Percentiles rank a stretch among this genome's conserved stretches.
Evolutionary conservation across 2,329 filamentous ascomycete species (phyloP).

Genomic region (Zarea fungicola): DNA sequence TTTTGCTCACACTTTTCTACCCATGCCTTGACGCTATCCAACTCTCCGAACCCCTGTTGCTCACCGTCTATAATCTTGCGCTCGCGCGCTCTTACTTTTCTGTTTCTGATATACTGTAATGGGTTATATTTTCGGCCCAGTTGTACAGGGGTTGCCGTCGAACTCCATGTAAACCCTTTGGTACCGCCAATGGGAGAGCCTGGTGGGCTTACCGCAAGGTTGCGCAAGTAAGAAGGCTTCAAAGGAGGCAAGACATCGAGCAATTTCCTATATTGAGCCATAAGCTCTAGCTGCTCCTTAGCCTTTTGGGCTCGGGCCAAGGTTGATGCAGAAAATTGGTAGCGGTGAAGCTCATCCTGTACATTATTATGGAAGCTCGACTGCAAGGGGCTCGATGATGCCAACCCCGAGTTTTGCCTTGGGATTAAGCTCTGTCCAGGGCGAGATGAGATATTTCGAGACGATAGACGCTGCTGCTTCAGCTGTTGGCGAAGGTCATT

Average conservation of each 20-base stretch:
- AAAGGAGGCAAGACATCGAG: constrained; percentile 75
- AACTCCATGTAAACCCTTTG: constrained; percentile 11
- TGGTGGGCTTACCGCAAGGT: constrained; percentile 36
- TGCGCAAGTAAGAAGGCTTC: constrained; percentile 37
- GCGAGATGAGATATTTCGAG: constrained; percentile 56
- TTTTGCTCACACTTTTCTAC: constrained; percentile 57
- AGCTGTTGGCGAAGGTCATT: constrained; percentile 62
- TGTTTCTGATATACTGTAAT: constrained; percentile 85
- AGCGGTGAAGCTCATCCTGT: constrained; percentile 46
- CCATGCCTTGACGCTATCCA: constrained; percentile 68
- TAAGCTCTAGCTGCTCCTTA: constrained; percentile 78
- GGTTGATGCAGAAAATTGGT: constrained; percentile 73
- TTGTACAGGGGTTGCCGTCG: constrained; percentile 18
- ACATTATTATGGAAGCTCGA: constrained; percentile 37
- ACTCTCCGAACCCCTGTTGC: constrained; percentile 70
- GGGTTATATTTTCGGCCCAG: constrained; percentile 80
- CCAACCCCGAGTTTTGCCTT: constrained; percentile 35
- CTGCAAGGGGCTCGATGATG: constrained; percentile 41
- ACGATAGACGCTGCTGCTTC: constrained; percentile 63
- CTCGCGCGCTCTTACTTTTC: constrained; percentile 77
- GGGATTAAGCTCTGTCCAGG: constrained; percentile 39
- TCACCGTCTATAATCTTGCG: constrained; percentile 69
- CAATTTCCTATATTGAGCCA: constrained; percentile 75
- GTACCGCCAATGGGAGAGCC: constrained; percentile 30
- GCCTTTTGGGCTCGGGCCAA: constrained; percentile 78